These are phyloP conservation scores for Serendipita vermifera DNA, from an alignment of 768 basidiomycete species.

Conservation along the genomic window DNA sequence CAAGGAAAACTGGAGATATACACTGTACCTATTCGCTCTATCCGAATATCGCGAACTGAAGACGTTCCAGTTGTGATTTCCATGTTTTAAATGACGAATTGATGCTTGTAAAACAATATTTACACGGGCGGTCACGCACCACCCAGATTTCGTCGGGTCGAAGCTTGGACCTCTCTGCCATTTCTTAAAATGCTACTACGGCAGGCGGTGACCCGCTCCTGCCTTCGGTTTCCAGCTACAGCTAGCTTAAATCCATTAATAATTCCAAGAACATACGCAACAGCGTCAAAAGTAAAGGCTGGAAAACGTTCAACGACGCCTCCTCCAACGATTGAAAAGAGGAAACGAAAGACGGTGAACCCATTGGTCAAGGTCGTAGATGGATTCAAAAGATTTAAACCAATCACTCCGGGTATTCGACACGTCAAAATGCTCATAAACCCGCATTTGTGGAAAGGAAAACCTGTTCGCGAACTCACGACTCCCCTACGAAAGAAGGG, in stretches of 20 bases:
- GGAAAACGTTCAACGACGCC: background rate
- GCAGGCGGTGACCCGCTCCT: background rate
- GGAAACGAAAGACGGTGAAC: background rate
- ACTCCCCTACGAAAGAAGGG: slow-evolving; percentile 70
- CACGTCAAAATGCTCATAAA: slow-evolving; percentile 76
- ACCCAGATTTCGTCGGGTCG: background rate
- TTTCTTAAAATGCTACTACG: slow-evolving; percentile 1
- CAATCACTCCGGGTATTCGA: slow-evolving; percentile 72
- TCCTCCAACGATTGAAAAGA: background rate
- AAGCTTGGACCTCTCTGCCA: background rate
- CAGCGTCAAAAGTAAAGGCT: background rate
- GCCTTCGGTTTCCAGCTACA: background rate
- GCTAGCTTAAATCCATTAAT: background rate
- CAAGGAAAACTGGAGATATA: background rate
- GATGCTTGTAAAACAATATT: no score
- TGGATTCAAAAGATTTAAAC: slow-evolving; percentile 82
- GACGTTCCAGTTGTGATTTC: slow-evolving; percentile 64
- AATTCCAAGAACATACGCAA: background rate
- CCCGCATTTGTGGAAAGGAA: slow-evolving; percentile 69
- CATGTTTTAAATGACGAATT: no score
- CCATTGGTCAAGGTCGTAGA: slow-evolving; percentile 16
- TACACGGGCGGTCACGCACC: background rate
- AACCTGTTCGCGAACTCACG: slow-evolving; percentile 76
- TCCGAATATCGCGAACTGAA: slow-evolving; percentile 74
- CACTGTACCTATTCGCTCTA: slow-evolving; percentile 76